phyloP scores from a whole-genome alignment of 2,329 filamentous ascomycete species.

The Phaeosphaeria sp. region DNA sequence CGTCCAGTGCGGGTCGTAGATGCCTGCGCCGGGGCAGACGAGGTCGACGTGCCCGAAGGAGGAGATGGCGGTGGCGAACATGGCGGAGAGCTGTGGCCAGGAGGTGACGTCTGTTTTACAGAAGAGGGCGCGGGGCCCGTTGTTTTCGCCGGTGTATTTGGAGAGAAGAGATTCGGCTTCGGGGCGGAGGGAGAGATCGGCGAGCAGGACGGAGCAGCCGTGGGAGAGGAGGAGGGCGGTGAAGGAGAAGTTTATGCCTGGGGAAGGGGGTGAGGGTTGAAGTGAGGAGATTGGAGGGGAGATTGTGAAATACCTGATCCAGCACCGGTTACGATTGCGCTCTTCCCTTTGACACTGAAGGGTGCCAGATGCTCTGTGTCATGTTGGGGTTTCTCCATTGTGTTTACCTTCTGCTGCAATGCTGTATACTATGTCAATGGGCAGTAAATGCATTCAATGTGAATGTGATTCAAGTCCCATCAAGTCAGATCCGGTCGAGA shows the following conservation, averaged over 20 bases:
- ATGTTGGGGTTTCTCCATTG: conserved; percentile 11
- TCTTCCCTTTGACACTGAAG: conserved; percentile 54
- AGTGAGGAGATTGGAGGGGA: neutral
- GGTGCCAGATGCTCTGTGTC: conserved; percentile 11
- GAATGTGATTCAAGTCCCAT: neutral
- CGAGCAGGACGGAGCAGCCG: conserved; percentile 58
- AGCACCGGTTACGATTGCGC: conserved; percentile 57
- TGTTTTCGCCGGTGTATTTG: conserved; percentile 16
- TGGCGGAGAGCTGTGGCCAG: conserved; percentile 43
- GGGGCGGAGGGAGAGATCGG: conserved; percentile 55
- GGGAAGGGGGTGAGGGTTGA: neutral
- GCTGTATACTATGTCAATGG: too few species aligned
- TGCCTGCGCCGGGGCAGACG: conserved; percentile 57
- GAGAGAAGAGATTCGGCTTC: conserved; percentile 55
- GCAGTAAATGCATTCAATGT: neutral
- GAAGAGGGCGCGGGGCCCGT: conserved; percentile 50
- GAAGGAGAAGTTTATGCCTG: conserved; percentile 58
- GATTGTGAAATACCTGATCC: conserved; percentile 39
- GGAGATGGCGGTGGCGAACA: conserved; percentile 38
- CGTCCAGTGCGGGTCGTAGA: conserved; percentile 56
- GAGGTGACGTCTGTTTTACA: conserved; percentile 52
- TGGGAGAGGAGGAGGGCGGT: conserved; percentile 52
- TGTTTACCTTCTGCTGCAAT: neutral
- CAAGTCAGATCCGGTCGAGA: neutral
- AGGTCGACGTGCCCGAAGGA: conserved; percentile 52